A percentile compares a stretch with the other conserved stretches of the same genome.
phyloP scores from a whole-genome alignment of 192 early-diverging fungal species.

The Coemansia umbellata region DNA sequence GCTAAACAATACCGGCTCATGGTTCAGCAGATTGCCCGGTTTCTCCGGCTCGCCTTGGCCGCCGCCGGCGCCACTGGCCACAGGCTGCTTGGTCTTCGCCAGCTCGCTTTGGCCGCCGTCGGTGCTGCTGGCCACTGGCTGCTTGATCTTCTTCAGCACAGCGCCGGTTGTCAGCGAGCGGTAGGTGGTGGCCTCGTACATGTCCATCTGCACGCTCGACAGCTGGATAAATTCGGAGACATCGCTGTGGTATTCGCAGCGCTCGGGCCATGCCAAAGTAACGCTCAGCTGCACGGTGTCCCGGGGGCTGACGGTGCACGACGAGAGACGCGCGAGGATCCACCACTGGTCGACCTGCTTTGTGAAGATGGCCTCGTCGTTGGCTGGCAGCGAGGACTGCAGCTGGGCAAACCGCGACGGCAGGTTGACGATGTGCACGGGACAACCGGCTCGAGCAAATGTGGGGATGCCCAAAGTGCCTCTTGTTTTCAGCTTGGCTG shows the following conservation, averaged over 20 bases:
- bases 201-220: conserved; percentile 16
- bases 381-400: conserved; percentile 16
- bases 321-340: conserved; percentile 20
- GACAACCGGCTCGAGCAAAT: not conserved
- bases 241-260: conserved; percentile 8
- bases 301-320: conserved; percentile 21
- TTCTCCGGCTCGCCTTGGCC: not conserved
- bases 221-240: conserved; percentile 7
- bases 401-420: conserved; percentile 16
- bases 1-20: too few relatives aligned
- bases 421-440: conserved; percentile 32
- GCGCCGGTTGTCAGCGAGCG: conserved; percentile 20
- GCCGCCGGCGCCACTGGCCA: not conserved
- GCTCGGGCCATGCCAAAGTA: conserved; percentile 20
- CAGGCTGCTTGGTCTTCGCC: not conserved
- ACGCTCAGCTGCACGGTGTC: conserved; percentile 18
- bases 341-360: conserved; percentile 40
- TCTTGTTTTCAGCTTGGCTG: conserved; percentile 11
- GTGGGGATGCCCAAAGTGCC: conserved; percentile 1
- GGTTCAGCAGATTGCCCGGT: too few relatives aligned
- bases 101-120: not conserved
- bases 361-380: conserved; percentile 33
- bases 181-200: conserved; percentile 27
- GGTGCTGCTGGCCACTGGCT: conserved; percentile 7
- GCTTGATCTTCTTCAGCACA: conserved; percentile 9